Evolutionary conservation across 2,329 filamentous ascomycete genomes (phyloP).

Genomic region (Alternaria infectoria): DNA sequence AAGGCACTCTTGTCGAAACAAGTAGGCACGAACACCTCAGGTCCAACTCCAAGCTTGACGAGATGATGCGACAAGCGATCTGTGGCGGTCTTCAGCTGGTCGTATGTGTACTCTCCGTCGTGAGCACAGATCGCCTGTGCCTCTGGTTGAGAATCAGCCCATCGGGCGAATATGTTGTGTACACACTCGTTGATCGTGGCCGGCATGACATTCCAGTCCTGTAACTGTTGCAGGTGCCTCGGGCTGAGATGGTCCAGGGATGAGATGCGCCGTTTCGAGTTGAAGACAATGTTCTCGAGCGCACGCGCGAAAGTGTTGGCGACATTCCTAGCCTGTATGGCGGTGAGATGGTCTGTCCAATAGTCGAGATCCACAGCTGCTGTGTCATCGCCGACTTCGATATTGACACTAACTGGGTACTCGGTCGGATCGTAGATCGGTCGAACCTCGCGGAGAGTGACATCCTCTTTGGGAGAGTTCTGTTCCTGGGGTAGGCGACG

Average conservation of each 20-base stretch:
- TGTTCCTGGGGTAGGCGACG: conserved; percentile 48
- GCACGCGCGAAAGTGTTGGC: conserved; percentile 39
- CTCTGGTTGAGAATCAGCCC: conserved; percentile 32
- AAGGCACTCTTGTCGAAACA: conserved; percentile 50
- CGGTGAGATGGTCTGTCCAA: conserved; percentile 43
- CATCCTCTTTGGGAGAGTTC: conserved; percentile 25
- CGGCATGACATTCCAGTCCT: conserved; percentile 41
- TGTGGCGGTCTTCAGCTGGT: conserved; percentile 32
- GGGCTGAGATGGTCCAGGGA: conserved; percentile 50
- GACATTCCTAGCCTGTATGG: conserved; percentile 40
- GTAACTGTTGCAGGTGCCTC: conserved; percentile 39
- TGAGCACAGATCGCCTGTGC: conserved; percentile 41
- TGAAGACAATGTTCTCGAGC: conserved; percentile 46
- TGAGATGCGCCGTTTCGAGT: conserved; percentile 41
- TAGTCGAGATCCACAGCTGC: conserved; percentile 43
- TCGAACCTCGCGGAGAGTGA: conserved; percentile 48
- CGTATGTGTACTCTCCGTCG: conserved; percentile 43
- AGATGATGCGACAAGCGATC: conserved; percentile 39
- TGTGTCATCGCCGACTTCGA: conserved; percentile 52
- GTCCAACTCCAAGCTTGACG: conserved; percentile 36
- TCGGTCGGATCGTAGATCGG: conserved; percentile 56
- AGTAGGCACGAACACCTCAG: conserved; percentile 44
- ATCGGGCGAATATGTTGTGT: conserved; percentile 35
- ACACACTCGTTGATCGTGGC: conserved; percentile 40
- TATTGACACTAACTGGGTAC: conserved; percentile 55